Evolutionary conservation across 2,329 filamentous ascomycete genomes (phyloP).

Genomic region (Bipolaris sorokiniana): DNA sequence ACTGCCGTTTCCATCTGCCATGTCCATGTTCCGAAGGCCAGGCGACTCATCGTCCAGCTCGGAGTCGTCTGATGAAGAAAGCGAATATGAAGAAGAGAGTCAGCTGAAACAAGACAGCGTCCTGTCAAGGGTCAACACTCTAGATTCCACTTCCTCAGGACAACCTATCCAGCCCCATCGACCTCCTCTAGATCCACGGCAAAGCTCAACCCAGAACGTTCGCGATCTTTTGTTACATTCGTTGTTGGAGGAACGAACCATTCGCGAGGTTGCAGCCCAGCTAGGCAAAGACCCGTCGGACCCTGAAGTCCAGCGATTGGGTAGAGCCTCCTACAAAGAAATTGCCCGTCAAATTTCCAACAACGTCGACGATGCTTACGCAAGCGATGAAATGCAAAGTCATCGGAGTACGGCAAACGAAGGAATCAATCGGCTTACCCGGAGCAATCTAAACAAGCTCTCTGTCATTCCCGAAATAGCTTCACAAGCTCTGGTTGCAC

Average conservation of each 20-base stretch:
- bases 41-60: conserved; percentile 44
- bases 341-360: conserved; percentile 49
- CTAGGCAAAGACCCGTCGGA: conserved; percentile 42
- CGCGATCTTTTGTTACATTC: conserved; percentile 53
- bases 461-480: conserved; percentile 25
- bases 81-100: conserved; percentile 27
- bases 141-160: conserved; percentile 33
- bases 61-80: conserved; percentile 30
- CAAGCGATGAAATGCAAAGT: conserved; percentile 47
- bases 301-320: conserved; percentile 47
- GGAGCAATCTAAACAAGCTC: conserved; percentile 33
- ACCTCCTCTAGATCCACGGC: conserved; percentile 23
- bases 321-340: conserved; percentile 47
- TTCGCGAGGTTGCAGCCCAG: conserved; percentile 48
- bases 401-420: conserved; percentile 45
- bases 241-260: conserved; percentile 53
- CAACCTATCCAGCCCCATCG: conserved; percentile 13
- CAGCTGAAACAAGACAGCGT: conserved; percentile 24
- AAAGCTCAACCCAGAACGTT: conserved; percentile 35
- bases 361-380: conserved; percentile 47
- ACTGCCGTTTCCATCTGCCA: conserved; percentile 11
- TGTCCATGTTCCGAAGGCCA: conserved; percentile 45
- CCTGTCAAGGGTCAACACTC: conserved; percentile 38
- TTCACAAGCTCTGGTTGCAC: conserved; percentile 35
- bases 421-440: conserved; percentile 45